Base-by-base conservation (phyloP, 352 stramenopile genomes). In the Peronospora belbahrii region DNA sequence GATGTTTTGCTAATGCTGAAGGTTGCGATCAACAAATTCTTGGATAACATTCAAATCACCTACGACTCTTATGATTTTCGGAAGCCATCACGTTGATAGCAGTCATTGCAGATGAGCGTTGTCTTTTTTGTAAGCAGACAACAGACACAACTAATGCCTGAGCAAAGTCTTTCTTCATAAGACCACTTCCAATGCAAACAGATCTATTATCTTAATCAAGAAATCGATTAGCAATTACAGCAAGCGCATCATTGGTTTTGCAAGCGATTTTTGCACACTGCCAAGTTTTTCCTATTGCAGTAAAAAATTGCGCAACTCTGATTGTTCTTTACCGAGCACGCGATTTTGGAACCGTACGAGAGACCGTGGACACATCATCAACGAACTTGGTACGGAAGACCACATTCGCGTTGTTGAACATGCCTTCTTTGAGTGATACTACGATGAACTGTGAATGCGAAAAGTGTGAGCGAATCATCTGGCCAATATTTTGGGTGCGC, bases 391-490 rank as follows among this genome's bases (percentile, higher is more conserved):
- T 99, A 38, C 96, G 81, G 77, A 99, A 99, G 40, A 99, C 97
- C 4, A 99, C 96, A 70, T 99, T 99, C 8, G 97, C 97, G 65
- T 99, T 99, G 76, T 99, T 99, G 77, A 99, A 99, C 97, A 99
- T 99, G 35, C 97, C 97, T 75, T 99, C 96, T 69, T 99, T 98
- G 14, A 99, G 71, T 20, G 93, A 98, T 14, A 99, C 97, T 43
- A 99, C 96, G 59, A 99, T 98, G 67, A 99, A 99, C 70, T 99
- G 97, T 55, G 94, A 98, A 59, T 98, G 83, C 23, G 86, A 97
- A 65, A 99, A 99, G 67, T 99, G 96, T 23, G 95, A 97, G 9
- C 96, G 91, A 35, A 99, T 96, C 97, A 99, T 99, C 48, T 97
- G 95, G 13, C 97, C 97, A 62, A 99, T 99, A 65, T 99, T 99